phyloP scores from a whole-genome alignment of 805 yeast species.

The Brettanomyces sp. region DNA sequence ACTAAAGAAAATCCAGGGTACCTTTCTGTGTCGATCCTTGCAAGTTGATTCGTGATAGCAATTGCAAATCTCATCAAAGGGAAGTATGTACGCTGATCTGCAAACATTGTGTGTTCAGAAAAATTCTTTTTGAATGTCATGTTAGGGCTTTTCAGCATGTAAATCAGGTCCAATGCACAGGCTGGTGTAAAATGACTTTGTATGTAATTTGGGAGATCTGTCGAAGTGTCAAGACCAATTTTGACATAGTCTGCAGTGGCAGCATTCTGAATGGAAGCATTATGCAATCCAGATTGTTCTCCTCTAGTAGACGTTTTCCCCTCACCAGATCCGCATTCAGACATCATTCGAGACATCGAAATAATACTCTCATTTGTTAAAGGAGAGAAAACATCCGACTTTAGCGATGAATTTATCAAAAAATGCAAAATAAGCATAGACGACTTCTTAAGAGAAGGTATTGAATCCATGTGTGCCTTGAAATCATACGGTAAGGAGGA shows the following conservation, averaged over 20 bases:
- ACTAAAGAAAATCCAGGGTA: constrained; percentile 30
- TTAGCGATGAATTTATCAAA: background rate
- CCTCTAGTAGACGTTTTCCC: background rate
- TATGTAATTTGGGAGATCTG: constrained; percentile 33
- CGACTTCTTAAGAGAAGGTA: background rate
- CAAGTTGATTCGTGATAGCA: constrained; percentile 21
- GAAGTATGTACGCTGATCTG: constrained; percentile 38
- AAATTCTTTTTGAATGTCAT: constrained; percentile 52
- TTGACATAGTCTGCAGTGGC: constrained; percentile 31
- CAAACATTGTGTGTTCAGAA: constrained; percentile 58
- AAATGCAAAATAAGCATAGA: background rate
- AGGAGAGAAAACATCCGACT: background rate
- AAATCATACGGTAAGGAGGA: background rate
- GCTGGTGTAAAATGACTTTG: constrained; percentile 37
- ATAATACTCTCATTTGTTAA: background rate
- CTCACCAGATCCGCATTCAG: background rate
- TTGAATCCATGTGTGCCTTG: background rate
- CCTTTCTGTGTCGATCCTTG: constrained; percentile 7
- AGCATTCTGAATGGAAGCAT: constrained; percentile 15
- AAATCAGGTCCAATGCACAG: constrained; percentile 43
- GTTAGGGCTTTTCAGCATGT: constrained; percentile 47
- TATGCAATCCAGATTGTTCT: background rate
- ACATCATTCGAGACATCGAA: background rate
- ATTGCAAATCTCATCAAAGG: constrained; percentile 36
- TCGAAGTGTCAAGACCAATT: constrained; percentile 33